Percentiles rank a stretch among this genome's conserved stretches.
phyloP scores from a whole-genome alignment of 352 stramenopile species.

The Pilasporangium apinafurcum region DNA sequence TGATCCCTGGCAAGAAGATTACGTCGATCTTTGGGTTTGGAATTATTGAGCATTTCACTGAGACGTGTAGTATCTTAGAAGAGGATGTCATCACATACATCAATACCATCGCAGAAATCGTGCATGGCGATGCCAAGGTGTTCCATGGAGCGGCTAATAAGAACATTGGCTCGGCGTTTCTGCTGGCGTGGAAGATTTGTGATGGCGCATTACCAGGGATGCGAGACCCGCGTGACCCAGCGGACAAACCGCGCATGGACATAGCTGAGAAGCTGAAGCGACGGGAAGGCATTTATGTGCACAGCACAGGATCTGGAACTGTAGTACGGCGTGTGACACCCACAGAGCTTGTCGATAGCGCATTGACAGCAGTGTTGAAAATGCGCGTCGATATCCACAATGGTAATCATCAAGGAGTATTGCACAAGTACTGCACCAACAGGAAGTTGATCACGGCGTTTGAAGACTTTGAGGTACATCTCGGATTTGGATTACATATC shows the following conservation, averaged over 20 bases:
- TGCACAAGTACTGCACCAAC: constrained; percentile 83
- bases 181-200: constrained; percentile 96
- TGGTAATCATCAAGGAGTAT: constrained; percentile 79
- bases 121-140: constrained; percentile 92
- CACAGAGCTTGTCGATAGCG: constrained; percentile 90
- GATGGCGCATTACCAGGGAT: constrained; percentile 83
- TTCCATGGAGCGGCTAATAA: constrained; percentile 96
- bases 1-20: constrained; percentile 97
- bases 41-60: constrained; percentile 95
- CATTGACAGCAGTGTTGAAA: constrained; percentile 94
- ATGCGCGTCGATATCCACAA: constrained; percentile 95
- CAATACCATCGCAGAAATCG: constrained; percentile 95
- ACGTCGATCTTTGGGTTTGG: constrained; percentile 96
- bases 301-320: constrained; percentile 40
- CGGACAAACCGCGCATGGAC: constrained; percentile 68
- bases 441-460: constrained; percentile 78
- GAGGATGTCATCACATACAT: constrained; percentile 97
- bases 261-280: constrained; percentile 43
- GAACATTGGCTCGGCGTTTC: constrained; percentile 93
- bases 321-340: constrained; percentile 41
- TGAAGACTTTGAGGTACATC: constrained; percentile 89
- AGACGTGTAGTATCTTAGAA: constrained; percentile 89
- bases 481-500: constrained; percentile 97
- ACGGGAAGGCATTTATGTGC: constrained; percentile 65
- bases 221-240: constrained; percentile 70